Conservation (phyloP, 306 rosid species). For the Pueraria montana region DNA sequence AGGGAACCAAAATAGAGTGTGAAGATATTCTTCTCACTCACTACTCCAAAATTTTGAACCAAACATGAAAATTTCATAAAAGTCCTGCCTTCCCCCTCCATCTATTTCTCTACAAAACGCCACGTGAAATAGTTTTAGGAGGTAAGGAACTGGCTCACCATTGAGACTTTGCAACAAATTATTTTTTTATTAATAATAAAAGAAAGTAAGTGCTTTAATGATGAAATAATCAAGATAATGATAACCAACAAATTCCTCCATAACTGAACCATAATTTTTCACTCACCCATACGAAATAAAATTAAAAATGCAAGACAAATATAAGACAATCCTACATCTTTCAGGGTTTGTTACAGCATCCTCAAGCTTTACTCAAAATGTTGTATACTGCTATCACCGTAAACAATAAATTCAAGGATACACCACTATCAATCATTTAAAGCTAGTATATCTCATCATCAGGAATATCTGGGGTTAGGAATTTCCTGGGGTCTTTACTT, state of each 20-base stretch:
- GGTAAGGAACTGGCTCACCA: background rate
- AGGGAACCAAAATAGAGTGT: background rate
- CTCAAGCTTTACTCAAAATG: constrained; percentile 36
- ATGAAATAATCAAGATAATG: constrained; percentile 38
- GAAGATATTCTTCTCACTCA: background rate
- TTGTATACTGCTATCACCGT: constrained; percentile 27
- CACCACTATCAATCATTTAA: constrained; percentile 35
- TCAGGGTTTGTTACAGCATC: constrained; percentile 44
- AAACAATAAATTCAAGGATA: constrained; percentile 36
- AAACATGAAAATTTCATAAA: too few relatives aligned
- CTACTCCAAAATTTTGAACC: background rate
- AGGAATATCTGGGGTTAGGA: constrained; percentile 82
- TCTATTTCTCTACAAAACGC: too few relatives aligned
- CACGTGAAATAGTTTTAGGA: background rate
- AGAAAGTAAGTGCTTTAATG: background rate
- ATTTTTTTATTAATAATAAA: background rate
- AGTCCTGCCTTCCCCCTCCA: background rate
- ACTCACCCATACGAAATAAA: constrained; percentile 26
- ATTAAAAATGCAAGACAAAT: constrained; percentile 19
- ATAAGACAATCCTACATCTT: constrained; percentile 22
- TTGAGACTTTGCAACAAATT: background rate
- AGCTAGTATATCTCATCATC: constrained; percentile 87
- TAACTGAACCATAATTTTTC: constrained; percentile 36
- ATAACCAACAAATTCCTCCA: constrained; percentile 31
- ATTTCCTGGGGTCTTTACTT: constrained; percentile 70